Conservation (phyloP, 2,329 filamentous ascomycete species). For the Claviceps pazoutovae region DNA sequence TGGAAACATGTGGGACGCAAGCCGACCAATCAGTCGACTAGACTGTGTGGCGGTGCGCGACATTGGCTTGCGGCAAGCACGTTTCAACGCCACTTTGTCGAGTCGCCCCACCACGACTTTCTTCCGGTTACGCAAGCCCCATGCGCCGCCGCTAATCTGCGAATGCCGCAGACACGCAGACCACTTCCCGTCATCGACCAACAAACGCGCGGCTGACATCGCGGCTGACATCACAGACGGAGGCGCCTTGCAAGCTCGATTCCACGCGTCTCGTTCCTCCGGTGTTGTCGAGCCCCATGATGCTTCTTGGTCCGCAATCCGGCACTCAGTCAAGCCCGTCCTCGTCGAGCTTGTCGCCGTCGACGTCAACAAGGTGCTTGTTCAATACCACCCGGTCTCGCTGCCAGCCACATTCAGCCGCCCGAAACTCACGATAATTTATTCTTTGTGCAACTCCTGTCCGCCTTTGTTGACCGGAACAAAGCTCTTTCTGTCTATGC, state of each 20-base stretch:
- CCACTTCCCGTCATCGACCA: background rate
- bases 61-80: background rate
- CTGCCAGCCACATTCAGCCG: background rate
- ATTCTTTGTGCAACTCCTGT: background rate
- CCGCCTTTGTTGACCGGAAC: background rate
- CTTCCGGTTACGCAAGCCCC: background rate
- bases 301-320: background rate
- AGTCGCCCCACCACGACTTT: background rate
- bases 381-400: background rate
- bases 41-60: background rate
- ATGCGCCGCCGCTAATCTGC: background rate
- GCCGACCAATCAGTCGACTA: background rate
- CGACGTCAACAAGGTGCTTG: background rate
- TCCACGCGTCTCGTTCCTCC: background rate
- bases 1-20: too few relatives aligned
- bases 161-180: background rate
- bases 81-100: background rate
- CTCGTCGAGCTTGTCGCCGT: background rate
- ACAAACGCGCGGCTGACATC: background rate
- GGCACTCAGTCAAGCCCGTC: background rate
- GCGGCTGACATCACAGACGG: background rate
- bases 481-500: background rate
- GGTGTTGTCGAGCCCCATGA: background rate
- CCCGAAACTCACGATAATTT: background rate
- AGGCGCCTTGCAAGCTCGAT: background rate